A percentile compares a stretch with the other conserved stretches of the same genome.
Conservation (phyloP, 2,329 filamentous ascomycete genomes). For the Hypoxylon sp. region DNA sequence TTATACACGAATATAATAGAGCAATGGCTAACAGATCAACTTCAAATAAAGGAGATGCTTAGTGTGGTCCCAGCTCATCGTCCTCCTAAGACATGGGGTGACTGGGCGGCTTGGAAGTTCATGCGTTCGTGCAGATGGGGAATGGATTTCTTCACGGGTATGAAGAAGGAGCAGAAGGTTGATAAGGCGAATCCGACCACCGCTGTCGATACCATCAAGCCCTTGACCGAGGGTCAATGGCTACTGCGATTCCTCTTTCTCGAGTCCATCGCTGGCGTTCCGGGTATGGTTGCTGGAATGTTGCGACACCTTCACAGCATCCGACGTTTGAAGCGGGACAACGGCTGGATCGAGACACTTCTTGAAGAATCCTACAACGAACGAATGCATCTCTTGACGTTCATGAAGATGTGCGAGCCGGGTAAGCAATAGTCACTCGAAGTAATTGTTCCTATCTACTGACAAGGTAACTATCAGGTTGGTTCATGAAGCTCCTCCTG, state of each 20-base stretch:
- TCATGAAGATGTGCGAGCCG: slow-evolving; percentile 90
- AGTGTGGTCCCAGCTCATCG: slow-evolving; percentile 82
- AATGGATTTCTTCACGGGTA: slow-evolving; percentile 85
- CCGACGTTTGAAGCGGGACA: slow-evolving; percentile 88
- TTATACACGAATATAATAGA: background rate
- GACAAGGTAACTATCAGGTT: slow-evolving; percentile 66
- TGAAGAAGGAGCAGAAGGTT: slow-evolving; percentile 78
- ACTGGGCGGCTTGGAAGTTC: slow-evolving; percentile 82
- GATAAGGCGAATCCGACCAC: slow-evolving; percentile 71
- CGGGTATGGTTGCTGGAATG: slow-evolving; percentile 98
- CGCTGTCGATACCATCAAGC: slow-evolving; percentile 66
- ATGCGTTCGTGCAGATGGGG: slow-evolving; percentile 83
- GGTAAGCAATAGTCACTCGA: slow-evolving; percentile 57
- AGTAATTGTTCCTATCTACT: slow-evolving; percentile 14
- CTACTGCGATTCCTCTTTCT: slow-evolving; percentile 91
- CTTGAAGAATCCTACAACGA: slow-evolving; percentile 94
- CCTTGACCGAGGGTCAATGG: slow-evolving; percentile 90
- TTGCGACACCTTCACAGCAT: slow-evolving; percentile 88
- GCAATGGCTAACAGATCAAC: slow-evolving; percentile 18
- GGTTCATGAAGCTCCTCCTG: slow-evolving; percentile 94
- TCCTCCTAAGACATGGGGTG: slow-evolving; percentile 77
- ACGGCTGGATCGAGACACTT: slow-evolving; percentile 95
- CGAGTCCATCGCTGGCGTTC: slow-evolving; percentile 93
- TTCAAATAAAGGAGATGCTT: slow-evolving; percentile 73
- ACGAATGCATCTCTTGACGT: slow-evolving; percentile 92